A percentile compares a stretch with the other conserved stretches of the same genome.
phyloP scores from a whole-genome alignment of 73 alveolate species.

The Uronychia setigera region DNA sequence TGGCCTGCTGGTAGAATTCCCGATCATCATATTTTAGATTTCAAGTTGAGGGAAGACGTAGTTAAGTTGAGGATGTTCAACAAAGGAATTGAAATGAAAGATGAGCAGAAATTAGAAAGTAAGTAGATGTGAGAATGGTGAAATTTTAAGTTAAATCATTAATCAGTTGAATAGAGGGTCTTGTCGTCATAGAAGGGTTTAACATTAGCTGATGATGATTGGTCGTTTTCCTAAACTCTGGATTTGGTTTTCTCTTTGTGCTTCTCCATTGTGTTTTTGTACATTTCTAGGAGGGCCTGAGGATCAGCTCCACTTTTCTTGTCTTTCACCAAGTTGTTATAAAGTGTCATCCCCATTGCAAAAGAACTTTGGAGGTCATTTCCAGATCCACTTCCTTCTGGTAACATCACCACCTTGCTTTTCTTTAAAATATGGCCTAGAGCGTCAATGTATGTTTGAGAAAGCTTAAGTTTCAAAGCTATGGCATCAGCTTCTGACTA shows the following conservation, averaged over 20 bases:
- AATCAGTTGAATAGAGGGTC: no score
- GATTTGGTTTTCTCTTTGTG: no score
- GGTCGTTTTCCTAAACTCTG: not conserved
- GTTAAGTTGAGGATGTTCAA: no score
- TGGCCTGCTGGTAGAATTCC: no score
- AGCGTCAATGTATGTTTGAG: constrained; percentile 56
- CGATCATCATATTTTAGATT: no score
- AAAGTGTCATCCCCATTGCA: not conserved
- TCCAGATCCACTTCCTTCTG: constrained; percentile 11
- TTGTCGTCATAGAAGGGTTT: not conserved
- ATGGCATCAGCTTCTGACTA: constrained; percentile 20
- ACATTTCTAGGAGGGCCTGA: not conserved
- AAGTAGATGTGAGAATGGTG: no score
- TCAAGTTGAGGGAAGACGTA: no score
- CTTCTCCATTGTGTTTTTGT: not conserved
- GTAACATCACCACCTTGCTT: constrained; percentile 56
- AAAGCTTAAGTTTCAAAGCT: constrained; percentile 56
- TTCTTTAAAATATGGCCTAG: constrained; percentile 38
- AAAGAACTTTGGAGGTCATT: not conserved
- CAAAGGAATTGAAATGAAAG: no score
- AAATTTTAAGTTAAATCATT: no score
- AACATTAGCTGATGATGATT: not conserved
- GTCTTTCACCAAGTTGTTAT: not conserved
- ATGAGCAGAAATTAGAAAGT: no score
- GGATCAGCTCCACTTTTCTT: not conserved